These are phyloP conservation scores for Coemansia sp. DNA, from an alignment of 192 early-diverging fungal genomes.

Conservation along the genomic window DNA sequence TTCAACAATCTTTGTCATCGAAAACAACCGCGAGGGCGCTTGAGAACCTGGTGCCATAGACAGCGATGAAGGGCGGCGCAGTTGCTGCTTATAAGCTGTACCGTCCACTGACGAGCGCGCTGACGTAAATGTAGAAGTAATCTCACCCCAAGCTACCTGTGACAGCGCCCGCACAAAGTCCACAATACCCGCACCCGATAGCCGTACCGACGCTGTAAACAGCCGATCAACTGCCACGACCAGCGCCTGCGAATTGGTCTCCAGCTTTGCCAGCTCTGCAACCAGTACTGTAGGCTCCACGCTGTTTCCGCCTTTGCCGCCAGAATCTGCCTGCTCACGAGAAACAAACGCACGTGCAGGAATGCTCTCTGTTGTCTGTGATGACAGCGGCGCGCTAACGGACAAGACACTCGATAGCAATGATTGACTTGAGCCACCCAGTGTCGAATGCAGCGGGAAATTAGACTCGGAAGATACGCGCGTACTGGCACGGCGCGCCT, in stretches of 20 bases:
- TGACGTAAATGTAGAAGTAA: conserved; percentile 35
- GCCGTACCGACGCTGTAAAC: conserved; percentile 73
- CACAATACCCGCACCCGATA: conserved; percentile 80
- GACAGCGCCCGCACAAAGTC: conserved; percentile 87
- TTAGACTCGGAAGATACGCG: conserved; percentile 5
- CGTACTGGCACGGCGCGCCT: not conserved
- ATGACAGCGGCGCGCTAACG: conserved; percentile 1
- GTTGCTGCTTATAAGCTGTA: not conserved
- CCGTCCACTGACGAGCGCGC: not conserved
- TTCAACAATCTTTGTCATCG: conserved; percentile 92
- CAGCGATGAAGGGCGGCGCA: not conserved
- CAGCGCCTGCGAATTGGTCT: conserved; percentile 65
- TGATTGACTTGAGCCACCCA: not conserved
- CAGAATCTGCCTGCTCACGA: not conserved
- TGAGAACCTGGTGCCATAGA: not conserved
- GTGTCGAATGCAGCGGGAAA: no score
- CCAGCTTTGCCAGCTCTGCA: conserved; percentile 63
- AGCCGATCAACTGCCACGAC: conserved; percentile 82
- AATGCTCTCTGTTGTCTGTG: conserved; percentile 20
- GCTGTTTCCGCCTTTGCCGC: conserved; percentile 52
- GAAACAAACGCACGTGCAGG: conserved; percentile 60
- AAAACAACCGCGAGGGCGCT: conserved; percentile 78
- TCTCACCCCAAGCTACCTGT: conserved; percentile 84
- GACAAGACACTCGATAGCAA: conserved; percentile 27
- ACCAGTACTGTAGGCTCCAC: conserved; percentile 70